Evolutionary conservation across 1,139 yeast species (phyloP), one percentile per base, ranked within the genome.

Genomic region (Kluyveromyces sp.): DNA sequence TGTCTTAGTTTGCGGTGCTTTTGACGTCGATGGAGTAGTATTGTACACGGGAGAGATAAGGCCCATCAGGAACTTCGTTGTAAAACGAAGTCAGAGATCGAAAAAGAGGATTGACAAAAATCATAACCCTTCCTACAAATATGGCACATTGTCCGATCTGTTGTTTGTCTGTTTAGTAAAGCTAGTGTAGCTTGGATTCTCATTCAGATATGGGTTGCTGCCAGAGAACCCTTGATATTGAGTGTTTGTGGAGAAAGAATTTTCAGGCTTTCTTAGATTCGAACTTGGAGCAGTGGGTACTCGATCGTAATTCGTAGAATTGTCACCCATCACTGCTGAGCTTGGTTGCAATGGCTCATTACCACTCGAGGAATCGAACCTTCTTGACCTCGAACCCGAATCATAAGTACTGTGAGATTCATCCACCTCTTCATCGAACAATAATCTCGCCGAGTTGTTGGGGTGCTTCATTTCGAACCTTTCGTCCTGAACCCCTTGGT

Each of bases 401-500:
- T 48, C 48, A 33, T 45, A 36, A 42, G 44, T 16, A 37, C 46
- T 45, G 52, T 61, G 49, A 46, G 54, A 50, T 39, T 57, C 41
- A 39, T 59, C 61, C 15, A 55, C 48, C 30, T 54, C 64, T 33
- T 56, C 61, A 36, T 55, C 60, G 36, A 55, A 54, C n/a, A 54
- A 38, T 19, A 53, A 40, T 40, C 51, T 47, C 13, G 44, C 46
- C 20, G 50, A 40, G 12, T 46, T 50, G 28, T 49, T 50, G 19
- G 44, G 45, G 15, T 48, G 49, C 19, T 47, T 38, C 36, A 32
- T 38, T 17, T 38, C 41, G 15, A 38, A 31, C n/a, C 32, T 17
- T n/a, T 37, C 59, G 41, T 65, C 58, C 35, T 56, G 50, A 20
- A 57, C 60, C n/a, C 68, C 65, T 48, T 67, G 87, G 60, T 82